These are phyloP conservation scores for Fusarium armeniacum DNA, from an alignment of 2,329 filamentous ascomycete genomes.

Conservation along the genomic window DNA sequence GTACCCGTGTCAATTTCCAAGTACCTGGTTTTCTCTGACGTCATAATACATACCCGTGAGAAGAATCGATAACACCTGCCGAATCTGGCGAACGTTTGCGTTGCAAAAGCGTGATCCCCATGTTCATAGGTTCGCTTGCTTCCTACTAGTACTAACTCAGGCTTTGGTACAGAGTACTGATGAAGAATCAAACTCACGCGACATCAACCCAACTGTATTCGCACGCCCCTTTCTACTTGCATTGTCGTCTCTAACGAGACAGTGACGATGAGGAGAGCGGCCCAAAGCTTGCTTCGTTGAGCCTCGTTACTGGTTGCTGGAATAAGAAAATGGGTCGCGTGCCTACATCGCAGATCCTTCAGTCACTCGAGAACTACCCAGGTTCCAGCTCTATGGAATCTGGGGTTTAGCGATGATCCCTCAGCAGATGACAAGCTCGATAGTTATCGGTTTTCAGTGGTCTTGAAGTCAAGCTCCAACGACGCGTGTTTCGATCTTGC, in stretches of 20 bases:
- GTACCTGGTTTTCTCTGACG: constrained; percentile 20
- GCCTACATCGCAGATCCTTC: constrained; percentile 20
- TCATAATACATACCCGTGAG: constrained; percentile 16
- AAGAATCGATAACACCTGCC: constrained; percentile 28
- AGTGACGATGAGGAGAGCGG: not conserved
- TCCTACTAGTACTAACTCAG: not conserved
- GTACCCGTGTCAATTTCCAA: not conserved
- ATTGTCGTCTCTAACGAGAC: not conserved
- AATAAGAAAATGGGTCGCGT: constrained; percentile 23
- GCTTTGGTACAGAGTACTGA: not conserved
- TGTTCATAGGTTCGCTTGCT: not conserved
- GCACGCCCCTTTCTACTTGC: not conserved
- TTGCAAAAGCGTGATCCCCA: constrained; percentile 4
- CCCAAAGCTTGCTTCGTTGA: not conserved
- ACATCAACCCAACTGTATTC: not conserved
- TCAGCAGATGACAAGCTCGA: not conserved
- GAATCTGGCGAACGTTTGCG: constrained; percentile 21
- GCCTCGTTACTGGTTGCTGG: constrained; percentile 8
- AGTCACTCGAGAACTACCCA: constrained; percentile 16
- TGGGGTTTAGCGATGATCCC: constrained; percentile 23
- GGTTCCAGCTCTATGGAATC: constrained; percentile 25
- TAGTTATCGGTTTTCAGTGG: not conserved
- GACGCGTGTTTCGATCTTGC: constrained; percentile 17
- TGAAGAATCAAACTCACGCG: not conserved
- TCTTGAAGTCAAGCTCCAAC: not conserved